phyloP scores from a whole-genome alignment of 1,284 basidiomycete species.

The Rhodotorula sp. region DNA sequence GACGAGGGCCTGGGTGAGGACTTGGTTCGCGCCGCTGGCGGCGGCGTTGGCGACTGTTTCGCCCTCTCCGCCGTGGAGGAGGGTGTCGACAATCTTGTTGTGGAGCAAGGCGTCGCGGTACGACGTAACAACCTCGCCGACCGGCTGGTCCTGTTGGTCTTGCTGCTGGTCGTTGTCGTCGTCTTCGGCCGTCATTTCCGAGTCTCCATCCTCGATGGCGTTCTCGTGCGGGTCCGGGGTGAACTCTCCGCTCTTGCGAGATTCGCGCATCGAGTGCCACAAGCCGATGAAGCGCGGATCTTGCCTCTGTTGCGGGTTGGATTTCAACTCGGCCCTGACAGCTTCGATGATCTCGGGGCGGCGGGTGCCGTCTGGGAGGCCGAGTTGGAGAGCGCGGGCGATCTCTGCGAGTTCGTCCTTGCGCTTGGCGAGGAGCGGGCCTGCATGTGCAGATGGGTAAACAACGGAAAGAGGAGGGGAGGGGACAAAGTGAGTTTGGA shows the following conservation, averaged over 20 bases:
- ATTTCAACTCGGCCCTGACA: constrained; percentile 17
- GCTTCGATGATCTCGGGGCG: constrained; percentile 18
- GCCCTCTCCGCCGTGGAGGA: constrained; percentile 10
- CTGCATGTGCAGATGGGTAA: background rate
- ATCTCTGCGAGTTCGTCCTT: constrained; percentile 18
- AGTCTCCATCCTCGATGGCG: constrained; percentile 5
- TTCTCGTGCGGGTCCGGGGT: constrained; percentile 7
- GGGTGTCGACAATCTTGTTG: constrained; percentile 25
- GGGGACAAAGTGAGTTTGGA: no score
- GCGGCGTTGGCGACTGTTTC: background rate
- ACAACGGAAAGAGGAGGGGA: background rate
- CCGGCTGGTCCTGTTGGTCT: background rate
- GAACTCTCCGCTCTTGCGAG: background rate
- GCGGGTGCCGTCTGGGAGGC: background rate
- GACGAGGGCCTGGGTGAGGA: constrained; percentile 17
- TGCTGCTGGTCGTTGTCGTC: background rate
- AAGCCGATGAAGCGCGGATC: constrained; percentile 20
- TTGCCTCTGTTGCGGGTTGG: background rate
- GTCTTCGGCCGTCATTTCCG: background rate
- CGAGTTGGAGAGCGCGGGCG: constrained; percentile 3
- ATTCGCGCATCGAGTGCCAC: constrained; percentile 29
- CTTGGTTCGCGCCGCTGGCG: background rate
- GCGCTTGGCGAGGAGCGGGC: constrained; percentile 6
- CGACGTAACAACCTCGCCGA: background rate
- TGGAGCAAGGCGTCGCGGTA: constrained; percentile 22